Conservation (phyloP, 1,284 basidiomycete species). For the Puccinia brachypodii region DNA sequence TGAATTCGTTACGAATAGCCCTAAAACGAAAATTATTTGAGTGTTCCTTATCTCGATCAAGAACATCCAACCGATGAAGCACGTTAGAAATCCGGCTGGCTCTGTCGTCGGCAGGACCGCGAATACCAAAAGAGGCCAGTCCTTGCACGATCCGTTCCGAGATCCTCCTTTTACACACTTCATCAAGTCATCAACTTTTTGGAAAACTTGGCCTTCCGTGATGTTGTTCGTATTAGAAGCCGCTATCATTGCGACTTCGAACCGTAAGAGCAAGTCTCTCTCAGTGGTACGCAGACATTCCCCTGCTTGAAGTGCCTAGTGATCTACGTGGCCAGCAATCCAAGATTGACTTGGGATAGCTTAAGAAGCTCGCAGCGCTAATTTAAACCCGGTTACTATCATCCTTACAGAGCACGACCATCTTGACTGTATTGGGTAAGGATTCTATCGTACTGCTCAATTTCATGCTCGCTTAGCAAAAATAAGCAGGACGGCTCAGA, state of each 20-base stretch:
- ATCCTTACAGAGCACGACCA: conserved; percentile 28
- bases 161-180: conserved; percentile 22
- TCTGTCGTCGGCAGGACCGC: conserved; percentile 20
- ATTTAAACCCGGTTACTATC: background rate
- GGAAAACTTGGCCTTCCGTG: conserved; percentile 44
- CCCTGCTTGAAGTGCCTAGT: background rate
- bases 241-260: background rate
- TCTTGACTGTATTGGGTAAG: conserved; percentile 44
- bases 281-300: conserved; percentile 14
- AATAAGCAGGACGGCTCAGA: background rate
- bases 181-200: conserved; percentile 37
- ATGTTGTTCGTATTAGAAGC: conserved; percentile 18
- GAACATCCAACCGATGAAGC: background rate
- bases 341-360: background rate
- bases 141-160: conserved; percentile 36
- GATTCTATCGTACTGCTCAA: background rate
- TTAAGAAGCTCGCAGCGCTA: background rate
- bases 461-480: background rate
- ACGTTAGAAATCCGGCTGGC: conserved; percentile 29
- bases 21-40: background rate
- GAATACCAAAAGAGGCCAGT: conserved; percentile 14
- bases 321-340: background rate
- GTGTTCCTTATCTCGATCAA: background rate
- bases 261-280: conserved; percentile 28
- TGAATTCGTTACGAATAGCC: background rate